Base-by-base conservation (phyloP, 1,284 basidiomycete species). In the Sporisorium iseilematis-ciliati region DNA sequence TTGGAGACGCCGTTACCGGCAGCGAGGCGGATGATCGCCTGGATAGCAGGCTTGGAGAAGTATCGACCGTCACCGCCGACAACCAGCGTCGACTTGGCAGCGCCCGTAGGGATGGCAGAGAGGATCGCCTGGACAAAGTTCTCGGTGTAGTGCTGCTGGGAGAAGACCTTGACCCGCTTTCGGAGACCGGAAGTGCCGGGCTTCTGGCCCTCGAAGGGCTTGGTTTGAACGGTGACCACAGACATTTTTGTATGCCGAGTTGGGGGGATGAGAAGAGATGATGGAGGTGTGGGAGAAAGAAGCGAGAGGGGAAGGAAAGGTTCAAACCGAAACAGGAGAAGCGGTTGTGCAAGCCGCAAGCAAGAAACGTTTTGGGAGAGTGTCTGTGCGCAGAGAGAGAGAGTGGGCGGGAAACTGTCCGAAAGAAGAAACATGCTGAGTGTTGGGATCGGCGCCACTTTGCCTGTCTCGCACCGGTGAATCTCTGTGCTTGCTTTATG, bases 41-140 rank as follows among this genome's bases (percentile, higher is more conserved):
- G 94, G 45, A 93, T 91, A 52, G 92, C 91, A 84, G 97, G 94
- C 48, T 92, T 91, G 38, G 92, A 92, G 87, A 93, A 97, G 89
- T 90, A 99, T 65, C 96, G 93, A 43, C 97, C 96, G 86, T 99
- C 97, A 71, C 96, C 97, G 61, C 96, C 96, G 81, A 99, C 91
- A 80, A 98, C 96, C 75, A 99, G 89, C 12, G 95, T 97, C 65
- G 91, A 87, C 63, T 87, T 88, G 75, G 87, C 82, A 10, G 87
- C 89, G 40, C 91, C 94, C 53, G 91, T 90, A 16, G 91, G 89
- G 87, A 98, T 93, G 61, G 95, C 93, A 81, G 93, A 91, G 80
- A 99, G 91, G 87, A 95, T 99, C 79, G 95, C 88, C 87, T 98
- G 96, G 66, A 98, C 87, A 84, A 99, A 99, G 89, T 99, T 99